Base-by-base conservation (phyloP, 768 basidiomycete species). In the Kwoniella shandongensis region DNA sequence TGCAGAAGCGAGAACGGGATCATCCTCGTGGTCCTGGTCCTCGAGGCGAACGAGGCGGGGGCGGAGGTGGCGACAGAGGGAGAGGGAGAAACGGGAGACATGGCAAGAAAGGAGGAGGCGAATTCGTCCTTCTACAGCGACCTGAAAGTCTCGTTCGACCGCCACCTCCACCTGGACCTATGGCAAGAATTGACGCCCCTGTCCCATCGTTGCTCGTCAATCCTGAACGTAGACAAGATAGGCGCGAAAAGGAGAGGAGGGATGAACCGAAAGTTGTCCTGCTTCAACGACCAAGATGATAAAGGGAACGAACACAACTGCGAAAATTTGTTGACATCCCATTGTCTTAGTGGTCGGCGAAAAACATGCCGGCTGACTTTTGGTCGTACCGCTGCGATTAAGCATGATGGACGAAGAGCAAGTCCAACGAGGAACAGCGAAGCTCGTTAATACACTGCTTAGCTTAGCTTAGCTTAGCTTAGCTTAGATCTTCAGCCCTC, bases 81-180 rank as follows among this genome's bases (percentile, higher is more conserved):
- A 20, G 55, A 13, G 35, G 54, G 25, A 30, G 51, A 29, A 23
- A 30, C 10, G 38, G 52, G 30, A 47, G 29, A 20, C 44, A 23
- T 40, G n/a, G 49, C 44, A 27, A 48, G 25, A 15, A 25, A 40
- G 22, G 36, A 17, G 40, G 40, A 15, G 56, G 56, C 22, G 57
- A 61, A 39, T 71, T 72, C 41, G 62, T 62, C 2, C 53, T 69
- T 7, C 61, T 72, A 23, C 64, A 69, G 51, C 45, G 70, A 55
- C 70, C 70, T 18, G 62, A 45, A 42, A 54, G 62, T 3, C 51
- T 35, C 30, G 48, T 29, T 26, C 42, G 25, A 23, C 46, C 60
- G 18, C 41, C 41, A 8, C 44, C 47, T 11, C 36, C 45, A n/a
- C 25, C 54, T 18, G 44, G 32, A 15, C 15, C 54, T 30, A 41